Evolutionary conservation across 78 protist genomes (phyloP), one percentile per base, ranked within the genome.

Genomic region (Acrasis kona): DNA sequence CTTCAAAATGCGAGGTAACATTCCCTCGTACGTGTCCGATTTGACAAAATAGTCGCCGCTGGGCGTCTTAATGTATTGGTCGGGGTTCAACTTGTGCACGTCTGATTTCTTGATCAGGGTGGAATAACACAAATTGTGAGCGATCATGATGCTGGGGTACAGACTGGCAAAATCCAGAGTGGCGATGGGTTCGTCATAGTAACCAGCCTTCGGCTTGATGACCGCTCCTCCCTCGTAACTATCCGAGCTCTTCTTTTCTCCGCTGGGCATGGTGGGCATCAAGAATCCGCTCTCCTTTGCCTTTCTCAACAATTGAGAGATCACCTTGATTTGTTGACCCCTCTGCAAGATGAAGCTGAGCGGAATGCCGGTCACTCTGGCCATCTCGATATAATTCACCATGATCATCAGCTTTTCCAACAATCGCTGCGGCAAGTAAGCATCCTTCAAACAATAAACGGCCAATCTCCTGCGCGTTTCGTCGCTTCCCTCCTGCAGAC

Each of bases 71-170:
- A 78, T 78, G 61, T 77, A 89, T 0, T 71, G 65, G 2, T 58
- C 7, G 6, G 2, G 28, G 69, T n/a, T 5, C 35, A 5, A 4
- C 67, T 61, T 0, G 2, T 27, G 3, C 36, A 2, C 70, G 30
- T 70, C 7, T 2, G 64, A 82, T 31, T 58, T 28, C 36, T 7
- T 32, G 32, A 94, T 19, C 5, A 93, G 86, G 1, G 99, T 98
- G 3, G 98, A 81, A 72, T 98, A 97, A 83, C 99, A 97, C 32
- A 97, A 88, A 78, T 98, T 98, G 80, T 97, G 98, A 7, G 99
- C 99, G 93, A 96, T 95, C 99, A 98, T 98, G 78, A 98, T 98
- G 6, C 99, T 96, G 28, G 99, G 99, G 82, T 98, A 98, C 61
- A 98, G 94, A 66, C 97, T 89, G 8, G 98, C 81, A 75, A 98